phyloP scores from a whole-genome alignment of 768 basidiomycete genomes.

The Termitomyces sp. region DNA sequence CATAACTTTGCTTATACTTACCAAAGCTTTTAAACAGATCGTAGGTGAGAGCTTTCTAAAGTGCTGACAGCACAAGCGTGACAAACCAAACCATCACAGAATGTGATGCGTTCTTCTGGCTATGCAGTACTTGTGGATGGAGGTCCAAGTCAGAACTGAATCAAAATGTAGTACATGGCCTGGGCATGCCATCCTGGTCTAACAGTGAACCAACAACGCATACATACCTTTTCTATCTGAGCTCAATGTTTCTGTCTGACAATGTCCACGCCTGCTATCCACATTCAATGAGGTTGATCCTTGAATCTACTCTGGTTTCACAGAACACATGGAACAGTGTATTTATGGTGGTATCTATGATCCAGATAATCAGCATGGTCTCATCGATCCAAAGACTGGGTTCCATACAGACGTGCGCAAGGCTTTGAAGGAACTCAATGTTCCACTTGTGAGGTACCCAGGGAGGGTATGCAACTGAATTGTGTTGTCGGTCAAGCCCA shows the following conservation, averaged over 20 bases:
- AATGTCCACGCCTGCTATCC: too few species aligned
- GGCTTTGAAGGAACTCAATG: conserved; percentile 36
- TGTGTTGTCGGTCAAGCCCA: background rate
- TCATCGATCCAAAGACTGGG: conserved; percentile 34
- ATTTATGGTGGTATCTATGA: conserved; percentile 47
- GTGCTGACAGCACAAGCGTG: too few species aligned
- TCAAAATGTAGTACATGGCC: background rate
- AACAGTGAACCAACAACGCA: background rate
- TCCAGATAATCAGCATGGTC: conserved; percentile 28
- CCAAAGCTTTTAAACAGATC: too few species aligned
- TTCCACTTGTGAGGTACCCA: conserved; percentile 47
- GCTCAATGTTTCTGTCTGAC: background rate
- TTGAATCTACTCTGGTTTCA: conserved; percentile 55
- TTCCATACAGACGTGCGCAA: conserved; percentile 47
- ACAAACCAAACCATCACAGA: too few species aligned
- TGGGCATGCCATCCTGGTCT: background rate
- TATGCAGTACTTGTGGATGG: too few species aligned
- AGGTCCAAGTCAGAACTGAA: background rate
- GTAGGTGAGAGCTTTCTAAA: too few species aligned
- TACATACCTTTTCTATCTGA: background rate
- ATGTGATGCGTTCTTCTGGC: too few species aligned
- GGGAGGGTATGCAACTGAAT: conserved; percentile 32
- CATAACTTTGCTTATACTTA: too few species aligned
- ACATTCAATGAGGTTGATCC: too few species aligned
- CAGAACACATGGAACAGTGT: conserved; percentile 55